Percentiles rank a stretch among this genome's conserved stretches.
Evolutionary conservation across 2,329 filamentous ascomycete genomes (phyloP).

Genomic region (Aphanocladium album): DNA sequence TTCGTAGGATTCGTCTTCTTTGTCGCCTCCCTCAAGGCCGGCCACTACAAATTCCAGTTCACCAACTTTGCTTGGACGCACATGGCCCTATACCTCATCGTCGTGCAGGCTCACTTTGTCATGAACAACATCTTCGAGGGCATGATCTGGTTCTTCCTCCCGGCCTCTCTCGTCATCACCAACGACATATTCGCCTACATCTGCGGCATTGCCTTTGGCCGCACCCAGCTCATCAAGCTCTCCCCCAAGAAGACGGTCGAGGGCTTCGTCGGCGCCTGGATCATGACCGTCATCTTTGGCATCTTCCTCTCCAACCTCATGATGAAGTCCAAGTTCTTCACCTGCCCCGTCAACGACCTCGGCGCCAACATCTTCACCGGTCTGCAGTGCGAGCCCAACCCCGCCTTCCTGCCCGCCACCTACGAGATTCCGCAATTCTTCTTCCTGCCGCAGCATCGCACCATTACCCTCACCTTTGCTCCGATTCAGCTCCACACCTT

Average conservation of each 20-base stretch:
- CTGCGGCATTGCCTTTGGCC: slow-evolving; percentile 93
- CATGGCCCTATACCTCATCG: slow-evolving; percentile 97
- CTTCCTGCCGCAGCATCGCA: slow-evolving; percentile 56
- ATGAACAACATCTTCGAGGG: slow-evolving; percentile 99
- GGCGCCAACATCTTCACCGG: slow-evolving; percentile 91
- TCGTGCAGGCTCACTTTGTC: slow-evolving; percentile 96
- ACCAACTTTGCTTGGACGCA: slow-evolving; percentile 99
- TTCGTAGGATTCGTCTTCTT: slow-evolving; percentile 93
- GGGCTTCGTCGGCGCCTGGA: slow-evolving; percentile 93
- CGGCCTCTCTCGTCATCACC: slow-evolving; percentile 89
- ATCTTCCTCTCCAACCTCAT: slow-evolving; percentile 77
- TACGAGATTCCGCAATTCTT: slow-evolving; percentile 71
- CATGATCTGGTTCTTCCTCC: slow-evolving; percentile 99
- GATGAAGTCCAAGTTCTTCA: slow-evolving; percentile 92
- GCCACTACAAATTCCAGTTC: slow-evolving; percentile 97
- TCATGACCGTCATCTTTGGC: slow-evolving; percentile 87
- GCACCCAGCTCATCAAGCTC: slow-evolving; percentile 94
- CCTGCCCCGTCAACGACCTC: slow-evolving; percentile 94
- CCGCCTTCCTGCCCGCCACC: slow-evolving; percentile 75
- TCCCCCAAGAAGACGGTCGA: slow-evolving; percentile 99
- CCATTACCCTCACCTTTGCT: slow-evolving; percentile 65
- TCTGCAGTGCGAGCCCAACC: slow-evolving; percentile 84
- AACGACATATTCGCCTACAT: slow-evolving; percentile 99
- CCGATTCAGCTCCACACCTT: slow-evolving; percentile 94
- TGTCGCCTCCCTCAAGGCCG: slow-evolving; percentile 87